phyloP scores from a whole-genome alignment of 768 basidiomycete genomes.

The Suillus paluster region DNA sequence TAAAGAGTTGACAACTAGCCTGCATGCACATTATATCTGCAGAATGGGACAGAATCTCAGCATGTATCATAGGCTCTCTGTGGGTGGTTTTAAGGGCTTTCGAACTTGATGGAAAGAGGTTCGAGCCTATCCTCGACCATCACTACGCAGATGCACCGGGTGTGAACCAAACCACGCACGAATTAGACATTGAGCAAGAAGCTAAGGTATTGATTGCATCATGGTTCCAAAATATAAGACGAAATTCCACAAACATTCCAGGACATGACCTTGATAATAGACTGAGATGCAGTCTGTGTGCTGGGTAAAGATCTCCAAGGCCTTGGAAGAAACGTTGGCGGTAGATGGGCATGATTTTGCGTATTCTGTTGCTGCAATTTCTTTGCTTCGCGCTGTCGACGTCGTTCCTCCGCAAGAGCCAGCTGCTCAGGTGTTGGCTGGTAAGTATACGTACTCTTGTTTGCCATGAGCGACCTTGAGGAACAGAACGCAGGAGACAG shows the following conservation, averaged over 20 bases:
- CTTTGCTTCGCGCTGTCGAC: conserved; percentile 49
- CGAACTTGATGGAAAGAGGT: conserved; percentile 80
- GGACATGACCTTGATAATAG: conserved; percentile 61
- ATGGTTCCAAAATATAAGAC: conserved; percentile 7
- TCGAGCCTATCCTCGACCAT: conserved; percentile 55
- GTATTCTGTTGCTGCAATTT: conserved; percentile 33
- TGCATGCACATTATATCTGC: conserved; percentile 89
- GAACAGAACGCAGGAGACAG: neutral
- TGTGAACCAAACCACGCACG: conserved; percentile 52
- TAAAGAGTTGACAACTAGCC: conserved; percentile 45
- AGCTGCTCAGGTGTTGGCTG: conserved; percentile 58
- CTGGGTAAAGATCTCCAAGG: conserved; percentile 40
- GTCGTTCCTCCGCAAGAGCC: conserved; percentile 53
- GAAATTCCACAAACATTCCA: conserved; percentile 73
- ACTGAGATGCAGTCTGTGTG: conserved; percentile 4
- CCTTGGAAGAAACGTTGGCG: conserved; percentile 24
- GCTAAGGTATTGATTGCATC: conserved; percentile 40
- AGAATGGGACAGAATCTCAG: conserved; percentile 72
- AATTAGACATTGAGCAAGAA: conserved; percentile 79
- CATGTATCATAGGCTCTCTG: conserved; percentile 75
- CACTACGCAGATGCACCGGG: neutral
- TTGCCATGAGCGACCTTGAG: conserved; percentile 6
- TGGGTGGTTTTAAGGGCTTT: conserved; percentile 77
- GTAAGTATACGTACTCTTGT: conserved; percentile 9
- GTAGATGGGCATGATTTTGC: conserved; percentile 8